A percentile compares a stretch with the other conserved stretches of the same genome.
phyloP scores from a whole-genome alignment of 768 basidiomycete genomes.

The Boletellus emodensis region DNA sequence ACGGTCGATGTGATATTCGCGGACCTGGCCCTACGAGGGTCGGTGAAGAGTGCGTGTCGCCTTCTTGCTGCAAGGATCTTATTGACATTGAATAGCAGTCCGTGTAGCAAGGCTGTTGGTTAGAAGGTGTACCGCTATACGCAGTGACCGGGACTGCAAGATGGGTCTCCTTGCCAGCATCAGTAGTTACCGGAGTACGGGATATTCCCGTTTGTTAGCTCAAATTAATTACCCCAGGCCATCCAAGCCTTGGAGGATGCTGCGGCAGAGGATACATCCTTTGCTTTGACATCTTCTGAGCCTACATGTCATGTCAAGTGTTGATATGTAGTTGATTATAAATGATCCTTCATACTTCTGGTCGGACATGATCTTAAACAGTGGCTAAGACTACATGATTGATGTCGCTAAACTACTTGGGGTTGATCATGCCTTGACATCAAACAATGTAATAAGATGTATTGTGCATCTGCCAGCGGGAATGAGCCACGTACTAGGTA shows the following conservation, averaged over 20 bases:
- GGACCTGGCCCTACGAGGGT: constrained; percentile 19
- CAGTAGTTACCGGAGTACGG: constrained; percentile 21
- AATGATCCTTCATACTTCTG: background rate
- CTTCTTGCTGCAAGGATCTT: fast-evolving
- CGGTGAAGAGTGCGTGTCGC: constrained; percentile 17
- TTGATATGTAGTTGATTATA: constrained; percentile 28
- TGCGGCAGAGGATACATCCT: constrained; percentile 3
- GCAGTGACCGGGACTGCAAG: constrained; percentile 5
- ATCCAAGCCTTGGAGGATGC: constrained; percentile 26
- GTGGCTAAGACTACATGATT: background rate
- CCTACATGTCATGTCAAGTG: constrained; percentile 33
- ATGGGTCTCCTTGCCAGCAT: constrained; percentile 5
- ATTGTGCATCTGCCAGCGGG: background rate
- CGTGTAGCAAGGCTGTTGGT: constrained; percentile 12
- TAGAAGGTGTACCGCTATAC: background rate
- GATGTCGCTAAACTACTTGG: too few species aligned
- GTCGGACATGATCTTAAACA: too few species aligned
- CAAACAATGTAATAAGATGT: constrained; percentile 1
- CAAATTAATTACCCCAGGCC: constrained; percentile 39
- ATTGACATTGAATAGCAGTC: constrained; percentile 7
- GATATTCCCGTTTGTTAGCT: constrained; percentile 23
- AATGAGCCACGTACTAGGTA: constrained; percentile 48
- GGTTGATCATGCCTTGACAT: constrained; percentile 22
- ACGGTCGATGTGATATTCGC: constrained; percentile 17
- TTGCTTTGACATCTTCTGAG: constrained; percentile 15